Base-by-base conservation (phyloP, 257 asterid genomes). In the Ajuga chamaepitys region DNA sequence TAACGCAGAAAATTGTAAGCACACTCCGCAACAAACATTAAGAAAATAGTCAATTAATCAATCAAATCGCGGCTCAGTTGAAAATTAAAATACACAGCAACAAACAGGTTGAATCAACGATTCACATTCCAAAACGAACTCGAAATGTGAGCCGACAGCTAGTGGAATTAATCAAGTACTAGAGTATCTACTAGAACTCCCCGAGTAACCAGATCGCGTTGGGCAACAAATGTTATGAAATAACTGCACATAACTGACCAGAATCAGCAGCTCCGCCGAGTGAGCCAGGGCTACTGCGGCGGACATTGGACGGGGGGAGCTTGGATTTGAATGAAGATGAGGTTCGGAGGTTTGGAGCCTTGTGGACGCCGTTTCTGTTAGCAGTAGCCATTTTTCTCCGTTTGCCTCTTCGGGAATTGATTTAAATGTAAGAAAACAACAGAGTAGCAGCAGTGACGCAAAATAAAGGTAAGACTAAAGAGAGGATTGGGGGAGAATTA, bases 291-390 rank as follows among this genome's bases (percentile, higher is more conserved):
- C 78, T 82, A 76, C 95, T 83, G 67, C 98, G 95, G 78, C 98
- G 98, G 47, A 70, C 77, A 77, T 74, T 81, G 10, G 95, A 30
- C 67, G 88, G 74, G 28, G 89, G 81, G 64, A 70, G 68, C 84
- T 89, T 92, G 44, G 96, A 80, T 85, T 92, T 92, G 74, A 92
- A 85, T 11, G 98, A 89, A 54, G 97, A 77, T 2, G 98, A 89
- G 41, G 80, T 62, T 22, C 97, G 91, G 25, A 85, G 81, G 72
- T 77, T 83, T 32, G 86, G 72, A 18, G 82, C 77, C 74, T 80
- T 92, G 67, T 78, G 87, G 46, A 71, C 76, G 73, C 96, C 94
- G 68, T 91, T 91, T 59, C 91, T 67, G 78, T 75, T 71, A 62
- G 72, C 81, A 54, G 94, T 75, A 62, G 98, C 88, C 95, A 86